Evolutionary conservation across 2,329 filamentous ascomycete species (phyloP), one percentile per base, ranked within the genome.

Genomic region (Diaporthe citrichinensis): DNA sequence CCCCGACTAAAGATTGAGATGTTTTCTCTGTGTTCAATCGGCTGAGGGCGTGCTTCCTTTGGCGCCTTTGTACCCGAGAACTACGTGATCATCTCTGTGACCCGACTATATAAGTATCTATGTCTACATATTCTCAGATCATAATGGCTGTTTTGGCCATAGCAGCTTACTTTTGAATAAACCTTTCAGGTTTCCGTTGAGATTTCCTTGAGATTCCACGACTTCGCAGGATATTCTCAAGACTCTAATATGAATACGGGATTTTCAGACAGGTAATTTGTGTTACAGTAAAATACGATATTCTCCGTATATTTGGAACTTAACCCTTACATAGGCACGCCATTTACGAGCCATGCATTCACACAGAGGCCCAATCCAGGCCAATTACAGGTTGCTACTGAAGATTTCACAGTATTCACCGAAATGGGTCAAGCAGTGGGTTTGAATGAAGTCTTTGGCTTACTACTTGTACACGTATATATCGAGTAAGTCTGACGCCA

Each of bases 391-490:
- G 23, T 25, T 41, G 12, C n/a, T 4, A 41, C 36, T 12, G 36
- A 61, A 1, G 4, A 25, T 7, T 28, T 4, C 25, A 31, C 9
- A 36, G 1, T 3, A 0, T 23, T 62, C n/a, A 28, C 59, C 1
- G 17, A 14, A 34, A 17, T 31, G n/a, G n/a, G 5, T 25, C 1
- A 15, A 65, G 46, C n/a, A 55, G 20, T 53, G 41, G n/a, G 8
- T 34, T 55, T 55, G 7, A 10, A 39, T 39, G 31, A 25, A 55
- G 14, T 44, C 20, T 51, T 25, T 34, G 51, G 25, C 31, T 51
- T 73, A 61, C 58, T 62, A 55, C n/a, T 73, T 65, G 31, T 73
- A 68, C 46, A 68, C 28, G 39, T 73, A 25, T 55, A 65, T 73
- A 59, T 72, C 14, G 31, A 34, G 57, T 23, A 53, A 62, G 34